Base-by-base conservation (phyloP, 805 yeast genomes). In the Jamesozyma jinghongensis region DNA sequence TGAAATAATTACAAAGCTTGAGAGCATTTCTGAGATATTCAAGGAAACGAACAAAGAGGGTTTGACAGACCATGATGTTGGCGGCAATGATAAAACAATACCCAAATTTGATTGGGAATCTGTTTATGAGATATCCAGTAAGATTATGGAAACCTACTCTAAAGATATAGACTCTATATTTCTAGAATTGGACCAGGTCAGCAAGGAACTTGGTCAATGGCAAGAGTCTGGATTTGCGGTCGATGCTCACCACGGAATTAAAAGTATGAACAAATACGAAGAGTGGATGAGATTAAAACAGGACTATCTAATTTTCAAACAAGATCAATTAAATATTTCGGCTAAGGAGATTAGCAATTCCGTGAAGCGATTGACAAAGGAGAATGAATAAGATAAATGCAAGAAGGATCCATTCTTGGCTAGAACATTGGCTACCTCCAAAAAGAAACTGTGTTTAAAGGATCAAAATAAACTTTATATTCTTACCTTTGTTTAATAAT, bases 141-240 rank as follows among this genome's bases (percentile, higher is more conserved):
- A 45, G 11, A 45, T 59, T 0, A 56, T 61, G 49, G 62, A 59
- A 34, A 48, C 49, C 4, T 59, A 59, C 32, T 52, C 62, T 3
- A 50, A 45, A 16, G 50, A 48, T 8, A 53, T 56, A 3, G 63
- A 60, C 26, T 35, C 38, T 3, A 43, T 52, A 10, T 41, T 56
- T 10, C 37, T 34, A 1, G 49, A 54, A 31, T 25, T 59, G 27
- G 57, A 58, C 28, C 44, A 47, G 13, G 37, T 55, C 6, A 50
- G 54, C 31, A 37, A 53, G 49, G 48, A 52, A 33, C 52, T 54
- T 36, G 52, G 53, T 37, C 32, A 54, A 17, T 61, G 65, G 65
- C 62, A 59, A 42, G 65, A 61, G 32, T 47, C 62, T 10, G 63
- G 60, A 2, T 61, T 57, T 32, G 40, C 52, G 3, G 49, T 51